These are phyloP conservation scores for Pseudotsuga menziesii DNA, from an alignment of 75 land plant genomes.

Conservation along the genomic window DNA sequence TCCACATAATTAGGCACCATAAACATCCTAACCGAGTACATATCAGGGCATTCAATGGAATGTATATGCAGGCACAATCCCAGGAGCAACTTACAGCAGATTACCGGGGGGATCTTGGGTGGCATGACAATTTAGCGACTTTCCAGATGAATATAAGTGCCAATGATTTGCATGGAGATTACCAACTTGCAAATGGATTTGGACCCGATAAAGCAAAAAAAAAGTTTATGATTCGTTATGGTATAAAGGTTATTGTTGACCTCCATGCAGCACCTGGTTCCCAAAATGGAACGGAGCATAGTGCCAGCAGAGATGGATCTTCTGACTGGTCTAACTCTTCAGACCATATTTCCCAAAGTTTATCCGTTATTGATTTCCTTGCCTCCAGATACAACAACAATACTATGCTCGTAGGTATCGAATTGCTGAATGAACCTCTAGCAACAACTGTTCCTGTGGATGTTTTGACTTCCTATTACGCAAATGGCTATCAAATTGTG, in stretches of 20 bases:
- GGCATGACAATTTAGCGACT: conserved; percentile 79
- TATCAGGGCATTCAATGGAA: conserved; percentile 57
- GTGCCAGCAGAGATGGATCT: conserved; percentile 81
- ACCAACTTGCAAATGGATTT: conserved; percentile 87
- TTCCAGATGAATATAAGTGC: conserved; percentile 63
- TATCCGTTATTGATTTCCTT: conserved; percentile 68
- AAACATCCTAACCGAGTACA: conserved; percentile 37
- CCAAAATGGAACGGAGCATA: conserved; percentile 93
- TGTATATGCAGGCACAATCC: conserved; percentile 66
- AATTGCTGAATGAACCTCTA: conserved; percentile 79
- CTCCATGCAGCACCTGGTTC: conserved; percentile 97
- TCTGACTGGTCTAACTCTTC: conserved; percentile 52
- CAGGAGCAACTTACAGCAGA: conserved; percentile 57
- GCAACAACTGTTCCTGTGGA: conserved; percentile 55
- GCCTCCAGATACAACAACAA: conserved; percentile 66
- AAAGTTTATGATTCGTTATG: conserved; percentile 39
- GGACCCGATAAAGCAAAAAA: conserved; percentile 51
- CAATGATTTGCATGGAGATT: conserved; percentile 75
- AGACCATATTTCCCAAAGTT: conserved; percentile 46
- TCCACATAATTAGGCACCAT: conserved; percentile 54
- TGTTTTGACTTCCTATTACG: conserved; percentile 51
- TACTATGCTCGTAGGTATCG: conserved; percentile 67
- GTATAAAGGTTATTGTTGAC: conserved; percentile 70
- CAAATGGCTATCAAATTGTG: conserved; percentile 60
- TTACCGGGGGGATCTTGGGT: conserved; percentile 55